Evolutionary conservation across 768 basidiomycete species (phyloP).

Genomic region (Rhizopogon vesiculosus): DNA sequence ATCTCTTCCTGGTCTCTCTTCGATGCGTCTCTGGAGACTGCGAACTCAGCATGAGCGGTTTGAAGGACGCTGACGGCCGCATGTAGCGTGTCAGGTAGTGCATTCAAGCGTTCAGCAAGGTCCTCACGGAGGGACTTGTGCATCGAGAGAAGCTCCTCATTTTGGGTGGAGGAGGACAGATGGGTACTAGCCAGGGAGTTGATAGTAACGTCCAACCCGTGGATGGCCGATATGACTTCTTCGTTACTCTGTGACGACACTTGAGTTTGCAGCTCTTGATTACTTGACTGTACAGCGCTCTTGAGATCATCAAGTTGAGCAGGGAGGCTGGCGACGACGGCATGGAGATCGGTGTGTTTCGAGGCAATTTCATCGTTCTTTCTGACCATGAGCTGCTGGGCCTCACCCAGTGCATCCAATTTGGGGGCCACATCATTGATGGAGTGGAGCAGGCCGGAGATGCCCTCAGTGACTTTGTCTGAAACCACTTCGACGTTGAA

Average conservation of each 20-base stretch:
- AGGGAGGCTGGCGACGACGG: slow-evolving; percentile 45
- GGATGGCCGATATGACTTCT: slow-evolving; percentile 30
- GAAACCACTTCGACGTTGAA: slow-evolving; percentile 60
- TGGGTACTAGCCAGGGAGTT: slow-evolving; percentile 49
- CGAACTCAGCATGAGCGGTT: slow-evolving; percentile 57
- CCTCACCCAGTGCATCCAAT: slow-evolving; percentile 36
- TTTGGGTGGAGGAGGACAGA: slow-evolving; percentile 41
- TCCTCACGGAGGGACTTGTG: slow-evolving; percentile 52
- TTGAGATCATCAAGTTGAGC: slow-evolving; percentile 39
- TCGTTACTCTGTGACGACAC: slow-evolving; percentile 11
- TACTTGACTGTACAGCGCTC: slow-evolving; percentile 33
- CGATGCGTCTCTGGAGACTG: slow-evolving; percentile 48
- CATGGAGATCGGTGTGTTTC: slow-evolving; percentile 35
- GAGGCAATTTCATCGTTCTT: slow-evolving; percentile 33
- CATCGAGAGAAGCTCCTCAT: slow-evolving; percentile 42
- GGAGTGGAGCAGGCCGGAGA: slow-evolving; percentile 41
- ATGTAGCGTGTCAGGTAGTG: slow-evolving; percentile 56
- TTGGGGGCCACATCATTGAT: slow-evolving; percentile 34
- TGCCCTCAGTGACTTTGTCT: slow-evolving; percentile 48
- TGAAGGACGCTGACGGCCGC: slow-evolving; percentile 52
- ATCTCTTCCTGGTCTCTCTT: slow-evolving; percentile 70
- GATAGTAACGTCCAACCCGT: slow-evolving; percentile 44
- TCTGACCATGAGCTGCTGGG: slow-evolving; percentile 37
- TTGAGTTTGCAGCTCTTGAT: slow-evolving; percentile 15
- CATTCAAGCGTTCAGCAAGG: slow-evolving; percentile 46